Evolutionary conservation across 306 rosid genomes (phyloP), one percentile per base, ranked within the genome.

Genomic region (Luffa acutangula): DNA sequence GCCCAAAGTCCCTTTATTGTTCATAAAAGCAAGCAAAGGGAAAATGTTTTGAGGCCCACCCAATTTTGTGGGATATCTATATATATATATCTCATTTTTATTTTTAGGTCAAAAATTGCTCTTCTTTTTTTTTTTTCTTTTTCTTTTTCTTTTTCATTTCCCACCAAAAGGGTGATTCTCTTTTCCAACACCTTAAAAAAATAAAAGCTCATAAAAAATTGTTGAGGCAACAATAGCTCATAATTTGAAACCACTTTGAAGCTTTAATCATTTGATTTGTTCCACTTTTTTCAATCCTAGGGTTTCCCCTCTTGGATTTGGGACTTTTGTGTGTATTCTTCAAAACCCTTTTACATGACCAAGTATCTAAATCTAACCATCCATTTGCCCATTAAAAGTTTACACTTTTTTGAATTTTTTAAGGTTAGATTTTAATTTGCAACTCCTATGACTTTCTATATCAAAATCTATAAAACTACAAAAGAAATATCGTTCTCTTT

Each of bases 101-200:
- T 39, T 67, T 1, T 41, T 37, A 18, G 18, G 69, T 67, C 36
- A 69, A n/a, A n/a, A 25, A 25, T 25, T 25, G 31, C 31, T 25
- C 31, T 25, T 25, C 31, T 25, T 25, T 1, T 25, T 25, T 25
- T 25, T 25, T 25, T n/a, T 41, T 7, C 0, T 3, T 15, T 1
- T 65, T 65, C 3, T 59, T 59, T 4, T 15, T 4, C 9, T 11
- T 33, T 3, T 34, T 1, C 7, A 25, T 65, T 8, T 13, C 52
- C 51, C 76, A 72, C 42, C 58, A 72, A 73, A 73, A 51, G 59
- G 60, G 45, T 51, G 62, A 73, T 51, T 73, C 78, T 73, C 78
- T 73, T 73, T 73, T 15, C 78, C 78, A 73, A 33, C 62, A 73
- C 49, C 3, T 66, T 5, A 13, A 65, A 39, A 36, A 7, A 4